A percentile compares a stretch with the other conserved stretches of the same genome.
These are phyloP conservation scores for Trametes sp. DNA, from an alignment of 1,284 basidiomycete genomes.

Conservation along the genomic window DNA sequence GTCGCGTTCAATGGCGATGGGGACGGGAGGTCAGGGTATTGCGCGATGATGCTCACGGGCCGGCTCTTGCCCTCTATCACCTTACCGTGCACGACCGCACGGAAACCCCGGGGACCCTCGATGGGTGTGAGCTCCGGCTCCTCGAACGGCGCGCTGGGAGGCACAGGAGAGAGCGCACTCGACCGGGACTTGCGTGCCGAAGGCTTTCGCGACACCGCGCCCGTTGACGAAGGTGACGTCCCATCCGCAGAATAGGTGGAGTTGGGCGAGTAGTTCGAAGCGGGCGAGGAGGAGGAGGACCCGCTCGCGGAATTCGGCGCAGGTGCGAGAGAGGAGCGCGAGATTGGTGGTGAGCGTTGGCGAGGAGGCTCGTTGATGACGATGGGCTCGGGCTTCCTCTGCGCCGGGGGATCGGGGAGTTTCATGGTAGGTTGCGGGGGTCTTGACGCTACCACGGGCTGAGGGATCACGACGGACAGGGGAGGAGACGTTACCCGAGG, in stretches of 20 bases:
- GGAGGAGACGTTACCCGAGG: constrained; percentile 23
- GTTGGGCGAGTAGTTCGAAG: constrained; percentile 23
- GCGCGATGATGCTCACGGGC: constrained; percentile 24
- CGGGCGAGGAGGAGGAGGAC: constrained; percentile 25
- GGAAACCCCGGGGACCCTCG: constrained; percentile 36
- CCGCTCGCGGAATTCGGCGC: constrained; percentile 23
- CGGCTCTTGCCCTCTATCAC: constrained; percentile 33
- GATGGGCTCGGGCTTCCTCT: constrained; percentile 28
- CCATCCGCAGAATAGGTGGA: constrained; percentile 25
- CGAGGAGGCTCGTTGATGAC: constrained; percentile 34
- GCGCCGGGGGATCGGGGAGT: constrained; percentile 17
- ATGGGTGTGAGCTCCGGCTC: constrained; percentile 34
- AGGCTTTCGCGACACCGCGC: constrained; percentile 20
- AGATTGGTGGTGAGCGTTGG: constrained; percentile 29
- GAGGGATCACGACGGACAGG: constrained; percentile 26
- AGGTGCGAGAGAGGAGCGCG: constrained; percentile 30
- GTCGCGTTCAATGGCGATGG: constrained; percentile 31
- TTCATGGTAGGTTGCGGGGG: not conserved
- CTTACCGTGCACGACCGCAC: constrained; percentile 43
- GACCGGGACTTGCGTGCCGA: constrained; percentile 17
- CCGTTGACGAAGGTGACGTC: constrained; percentile 23
- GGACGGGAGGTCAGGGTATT: constrained; percentile 25
- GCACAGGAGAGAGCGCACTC: constrained; percentile 10
- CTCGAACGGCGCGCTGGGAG: constrained; percentile 24
- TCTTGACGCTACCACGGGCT: constrained; percentile 2